phyloP scores from a whole-genome alignment of 1,139 yeast species.

The Saccharomyces hybrid region DNA sequence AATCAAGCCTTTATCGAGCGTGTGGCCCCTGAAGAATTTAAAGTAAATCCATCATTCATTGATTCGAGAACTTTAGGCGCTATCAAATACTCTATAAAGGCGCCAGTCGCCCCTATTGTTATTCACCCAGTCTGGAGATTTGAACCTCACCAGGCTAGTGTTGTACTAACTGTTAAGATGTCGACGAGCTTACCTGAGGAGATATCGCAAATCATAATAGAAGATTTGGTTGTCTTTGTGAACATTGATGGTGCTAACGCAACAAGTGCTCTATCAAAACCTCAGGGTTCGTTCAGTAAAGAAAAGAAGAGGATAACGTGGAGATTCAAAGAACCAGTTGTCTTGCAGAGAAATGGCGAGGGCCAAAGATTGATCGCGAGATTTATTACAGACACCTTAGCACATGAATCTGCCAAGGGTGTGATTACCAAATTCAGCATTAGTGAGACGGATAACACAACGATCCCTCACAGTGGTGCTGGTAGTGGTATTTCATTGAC shows the following conservation, averaged over 20 bases:
- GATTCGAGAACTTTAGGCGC: constrained; percentile 62
- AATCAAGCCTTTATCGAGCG: constrained; percentile 35
- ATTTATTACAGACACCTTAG: constrained; percentile 55
- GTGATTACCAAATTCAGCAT: constrained; percentile 56
- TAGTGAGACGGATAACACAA: constrained; percentile 23
- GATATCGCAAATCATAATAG: constrained; percentile 38
- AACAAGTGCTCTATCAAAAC: constrained; percentile 74
- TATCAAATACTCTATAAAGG: constrained; percentile 53
- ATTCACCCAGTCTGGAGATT: constrained; percentile 84
- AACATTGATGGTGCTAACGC: constrained; percentile 45
- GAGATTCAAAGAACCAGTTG: constrained; percentile 49
- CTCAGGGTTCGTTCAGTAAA: constrained; percentile 80
- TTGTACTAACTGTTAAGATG: constrained; percentile 58
- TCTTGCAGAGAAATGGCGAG: constrained; percentile 37
- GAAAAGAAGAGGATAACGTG: constrained; percentile 82
- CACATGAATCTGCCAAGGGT: constrained; percentile 62
- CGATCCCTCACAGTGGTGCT: constrained; percentile 10
- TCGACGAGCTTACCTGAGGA: constrained; percentile 38
- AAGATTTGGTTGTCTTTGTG: constrained; percentile 63
- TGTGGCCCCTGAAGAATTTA: constrained; percentile 30
- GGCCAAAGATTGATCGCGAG: constrained; percentile 58
- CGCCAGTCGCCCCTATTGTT: constrained; percentile 53
- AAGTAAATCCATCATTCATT: constrained; percentile 33
- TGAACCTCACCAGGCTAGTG: constrained; percentile 76
- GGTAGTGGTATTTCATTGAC: constrained; percentile 30